Conservation (phyloP, 2,329 filamentous ascomycete species). For the Ophiocordyceps polyrhachis-furcata region DNA sequence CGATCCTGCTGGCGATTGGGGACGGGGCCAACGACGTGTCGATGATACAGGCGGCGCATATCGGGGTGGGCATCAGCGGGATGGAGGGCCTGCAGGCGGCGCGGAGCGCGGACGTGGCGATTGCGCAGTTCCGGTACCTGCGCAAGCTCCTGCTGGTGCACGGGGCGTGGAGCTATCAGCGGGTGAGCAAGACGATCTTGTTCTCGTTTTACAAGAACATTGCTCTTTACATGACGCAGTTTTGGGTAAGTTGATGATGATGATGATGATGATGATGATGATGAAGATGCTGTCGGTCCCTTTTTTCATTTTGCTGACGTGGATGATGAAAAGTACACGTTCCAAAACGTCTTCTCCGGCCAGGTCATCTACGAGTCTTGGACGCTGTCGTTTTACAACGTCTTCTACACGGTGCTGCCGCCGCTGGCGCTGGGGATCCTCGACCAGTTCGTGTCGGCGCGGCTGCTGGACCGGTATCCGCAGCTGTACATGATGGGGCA, state of each 20-base stretch:
- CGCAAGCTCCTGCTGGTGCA: constrained; percentile 89
- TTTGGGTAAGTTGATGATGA: no score
- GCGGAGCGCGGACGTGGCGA: constrained; percentile 84
- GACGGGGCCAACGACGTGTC: constrained; percentile 99
- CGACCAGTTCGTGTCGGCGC: constrained; percentile 91
- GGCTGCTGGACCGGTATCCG: constrained; percentile 83
- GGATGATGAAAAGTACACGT: constrained; percentile 51
- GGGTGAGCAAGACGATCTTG: constrained; percentile 88
- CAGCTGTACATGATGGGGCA: constrained; percentile 90
- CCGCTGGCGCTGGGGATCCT: constrained; percentile 91
- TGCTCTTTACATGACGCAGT: constrained; percentile 95
- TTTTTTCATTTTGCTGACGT: no score
- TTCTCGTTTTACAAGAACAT: constrained; percentile 99
- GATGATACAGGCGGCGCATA: constrained; percentile 98
- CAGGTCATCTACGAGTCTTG: constrained; percentile 98
- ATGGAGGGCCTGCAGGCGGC: constrained; percentile 94
- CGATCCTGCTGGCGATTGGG: constrained; percentile 85
- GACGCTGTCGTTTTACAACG: constrained; percentile 99
- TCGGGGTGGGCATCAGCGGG: constrained; percentile 93
- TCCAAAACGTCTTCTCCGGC: constrained; percentile 95
- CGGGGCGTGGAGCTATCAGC: constrained; percentile 93
- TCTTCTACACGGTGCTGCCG: constrained; percentile 88
- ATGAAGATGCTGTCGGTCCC: no score
- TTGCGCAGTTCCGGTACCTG: constrained; percentile 88
- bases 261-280: no score